Evolutionary conservation across 2,329 filamentous ascomycete species (phyloP).

Genomic region (Harringtonia aguacate): DNA sequence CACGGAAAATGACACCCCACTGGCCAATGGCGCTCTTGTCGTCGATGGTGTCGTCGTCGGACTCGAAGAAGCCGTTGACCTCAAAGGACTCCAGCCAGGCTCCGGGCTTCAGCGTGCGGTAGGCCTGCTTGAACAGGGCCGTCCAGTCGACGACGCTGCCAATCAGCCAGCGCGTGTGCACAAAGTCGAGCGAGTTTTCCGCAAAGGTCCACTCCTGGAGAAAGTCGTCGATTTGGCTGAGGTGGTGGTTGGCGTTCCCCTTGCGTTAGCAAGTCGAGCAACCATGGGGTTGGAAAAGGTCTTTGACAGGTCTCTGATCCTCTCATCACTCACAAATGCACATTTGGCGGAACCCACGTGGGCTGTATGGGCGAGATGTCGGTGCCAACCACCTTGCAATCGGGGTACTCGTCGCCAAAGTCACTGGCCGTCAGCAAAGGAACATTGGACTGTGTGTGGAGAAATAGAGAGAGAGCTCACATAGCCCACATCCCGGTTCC

Average conservation of each 20-base stretch:
- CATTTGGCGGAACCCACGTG: slow-evolving; percentile 44
- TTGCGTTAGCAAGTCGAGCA: too few species aligned
- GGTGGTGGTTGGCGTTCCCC: too few species aligned
- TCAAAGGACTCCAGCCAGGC: slow-evolving; percentile 23
- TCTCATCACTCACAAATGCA: slow-evolving; percentile 24
- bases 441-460: too few species aligned
- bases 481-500: slow-evolving; percentile 39
- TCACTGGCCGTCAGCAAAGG: slow-evolving; percentile 27
- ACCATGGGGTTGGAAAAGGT: too few species aligned
- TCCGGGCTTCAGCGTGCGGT: slow-evolving; percentile 39
- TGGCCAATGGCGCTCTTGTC: slow-evolving; percentile 13
- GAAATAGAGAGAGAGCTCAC: slow-evolving; percentile 3
- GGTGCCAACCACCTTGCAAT: slow-evolving; percentile 36
- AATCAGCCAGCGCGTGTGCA: slow-evolving; percentile 39
- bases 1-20: slow-evolving; percentile 9
- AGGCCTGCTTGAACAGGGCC: slow-evolving; percentile 35
- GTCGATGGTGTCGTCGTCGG: slow-evolving; percentile 15
- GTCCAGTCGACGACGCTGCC: slow-evolving; percentile 43
- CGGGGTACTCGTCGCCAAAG: slow-evolving; percentile 29
- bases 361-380: slow-evolving; percentile 48
- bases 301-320: too few species aligned
- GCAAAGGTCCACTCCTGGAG: slow-evolving; percentile 36
- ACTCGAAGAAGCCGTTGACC: slow-evolving; percentile 9
- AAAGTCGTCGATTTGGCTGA: slow-evolving; percentile 48
- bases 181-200: slow-evolving; percentile 40